phyloP scores from a whole-genome alignment of 2,329 filamentous ascomycete species.

The Stagonosporopsis rhizophila region DNA sequence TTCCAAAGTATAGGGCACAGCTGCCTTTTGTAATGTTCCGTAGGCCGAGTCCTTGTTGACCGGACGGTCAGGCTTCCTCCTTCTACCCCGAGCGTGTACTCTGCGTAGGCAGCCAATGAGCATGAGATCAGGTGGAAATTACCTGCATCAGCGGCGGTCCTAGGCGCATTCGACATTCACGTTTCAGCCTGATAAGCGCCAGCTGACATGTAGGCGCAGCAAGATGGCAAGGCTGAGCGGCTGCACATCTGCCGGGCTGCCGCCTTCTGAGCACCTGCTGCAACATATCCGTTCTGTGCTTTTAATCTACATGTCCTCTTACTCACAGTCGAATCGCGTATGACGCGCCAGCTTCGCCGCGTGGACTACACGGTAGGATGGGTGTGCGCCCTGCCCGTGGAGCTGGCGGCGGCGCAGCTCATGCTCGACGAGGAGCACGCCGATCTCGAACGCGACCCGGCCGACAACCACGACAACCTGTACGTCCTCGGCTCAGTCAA shows the following conservation, averaged over 20 bases:
- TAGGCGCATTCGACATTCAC: neutral
- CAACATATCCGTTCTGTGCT: neutral
- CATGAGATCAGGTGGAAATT: neutral
- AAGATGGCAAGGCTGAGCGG: neutral
- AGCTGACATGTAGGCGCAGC: neutral
- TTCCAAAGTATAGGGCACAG: neutral
- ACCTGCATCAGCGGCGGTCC: neutral
- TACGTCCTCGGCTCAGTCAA: constrained; percentile 34
- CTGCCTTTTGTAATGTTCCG: neutral
- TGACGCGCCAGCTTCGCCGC: neutral
- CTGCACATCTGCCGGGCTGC: neutral
- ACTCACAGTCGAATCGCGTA: neutral
- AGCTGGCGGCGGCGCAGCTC: constrained; percentile 20
- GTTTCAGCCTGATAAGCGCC: neutral
- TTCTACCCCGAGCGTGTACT: neutral
- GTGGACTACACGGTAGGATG: constrained; percentile 25
- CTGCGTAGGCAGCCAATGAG: neutral
- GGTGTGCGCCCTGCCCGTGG: constrained; percentile 24
- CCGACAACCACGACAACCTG: constrained; percentile 32
- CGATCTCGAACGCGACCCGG: neutral
- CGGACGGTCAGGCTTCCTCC: neutral
- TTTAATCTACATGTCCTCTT: neutral
- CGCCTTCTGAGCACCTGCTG: neutral
- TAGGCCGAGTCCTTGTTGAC: neutral
- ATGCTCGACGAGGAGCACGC: constrained; percentile 13